Base-by-base conservation (phyloP, 169 alveolate species). In the Plasmodium gonderi region DNA sequence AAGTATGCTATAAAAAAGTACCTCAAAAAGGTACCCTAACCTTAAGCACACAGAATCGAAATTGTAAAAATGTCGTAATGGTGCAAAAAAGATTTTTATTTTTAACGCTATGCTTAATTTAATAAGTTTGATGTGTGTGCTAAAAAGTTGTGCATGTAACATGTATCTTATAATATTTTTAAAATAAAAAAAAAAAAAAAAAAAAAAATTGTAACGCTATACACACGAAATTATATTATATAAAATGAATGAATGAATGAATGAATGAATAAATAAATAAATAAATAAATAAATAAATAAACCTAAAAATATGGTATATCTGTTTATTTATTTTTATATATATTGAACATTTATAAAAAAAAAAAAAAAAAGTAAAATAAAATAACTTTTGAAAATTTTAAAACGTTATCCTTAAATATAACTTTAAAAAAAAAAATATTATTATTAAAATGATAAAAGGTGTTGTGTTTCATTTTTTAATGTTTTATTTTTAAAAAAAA, bases 391-490 rank as follows among this genome's bases (percentile, higher is more conserved):
- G 79, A 64, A 38, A 85, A 67, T 31, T 38, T 67, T 64, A 31
- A 75, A 75, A 67, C 44, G 65, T 74, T 85, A 75, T 45, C n/a
- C 77, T 65, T 42, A 29, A 7, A 85, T 69, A 75, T 85, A 29
- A 64, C 65, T 75, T 64, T 42, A 77, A 67, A 85, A 64, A 85
- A 64, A 85, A 64, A 60, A 69, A 67, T 65, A 29, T 12, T 14
- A 40, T 6, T 29, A 17, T 74, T 54, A 54, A 54, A 54, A 54
- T 54, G 23, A 54, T 54, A n/a, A 54, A 17, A 54, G 20, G 20
- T n/a, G n/a, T 51, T 51, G 68, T 51, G 20, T 23, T 47, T 60
- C 54, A 40, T 12, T 36, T 38, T 74, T 64, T 65, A 12, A 85
- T 77, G 26, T 64, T 31, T 54, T 12, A 26, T 64, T 54, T 74